A percentile compares a stretch with the other conserved stretches of the same genome.
Conservation (phyloP, 441 rosid genomes). For the Gossypium gossypioides region DNA sequence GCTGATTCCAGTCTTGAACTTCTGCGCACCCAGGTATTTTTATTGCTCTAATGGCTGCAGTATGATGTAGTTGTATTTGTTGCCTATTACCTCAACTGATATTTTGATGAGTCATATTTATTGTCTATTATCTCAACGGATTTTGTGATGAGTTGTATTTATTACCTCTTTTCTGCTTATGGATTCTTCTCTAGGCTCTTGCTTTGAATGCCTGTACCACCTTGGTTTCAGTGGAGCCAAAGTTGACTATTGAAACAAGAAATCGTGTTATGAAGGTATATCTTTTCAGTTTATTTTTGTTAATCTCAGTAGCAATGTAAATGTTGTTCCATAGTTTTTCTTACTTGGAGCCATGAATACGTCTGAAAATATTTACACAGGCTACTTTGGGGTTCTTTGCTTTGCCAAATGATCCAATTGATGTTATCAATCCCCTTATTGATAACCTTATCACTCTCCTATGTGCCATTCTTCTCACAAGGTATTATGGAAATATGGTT, state of each 20-base stretch:
- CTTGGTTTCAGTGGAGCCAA: constrained; percentile 96
- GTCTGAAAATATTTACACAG: constrained; percentile 45
- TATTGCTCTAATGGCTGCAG: constrained; percentile 17
- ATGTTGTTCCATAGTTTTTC: background rate
- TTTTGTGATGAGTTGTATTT: background rate
- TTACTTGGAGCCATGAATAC: constrained; percentile 8
- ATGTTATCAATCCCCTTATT: constrained; percentile 80
- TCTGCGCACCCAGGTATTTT: constrained; percentile 69
- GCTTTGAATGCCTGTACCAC: constrained; percentile 98
- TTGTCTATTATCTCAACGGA: background rate
- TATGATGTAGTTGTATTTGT: background rate
- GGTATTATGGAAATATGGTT: constrained; percentile 39
- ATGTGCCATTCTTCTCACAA: constrained; percentile 95
- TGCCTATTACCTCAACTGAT: background rate
- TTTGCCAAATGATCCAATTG: constrained; percentile 81
- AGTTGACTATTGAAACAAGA: constrained; percentile 84
- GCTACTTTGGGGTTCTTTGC: constrained; percentile 98
- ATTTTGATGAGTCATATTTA: background rate
- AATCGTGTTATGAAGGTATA: constrained; percentile 88
- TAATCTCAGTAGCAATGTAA: background rate
- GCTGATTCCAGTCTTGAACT: constrained; percentile 89
- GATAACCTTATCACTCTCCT: constrained; percentile 90
- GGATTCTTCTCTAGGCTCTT: constrained; percentile 62
- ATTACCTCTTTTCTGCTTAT: background rate
- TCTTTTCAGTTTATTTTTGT: constrained; percentile 11